These are phyloP conservation scores for Pseudozyma flocculosa DNA, from an alignment of 1,284 basidiomycete genomes.

Conservation along the genomic window DNA sequence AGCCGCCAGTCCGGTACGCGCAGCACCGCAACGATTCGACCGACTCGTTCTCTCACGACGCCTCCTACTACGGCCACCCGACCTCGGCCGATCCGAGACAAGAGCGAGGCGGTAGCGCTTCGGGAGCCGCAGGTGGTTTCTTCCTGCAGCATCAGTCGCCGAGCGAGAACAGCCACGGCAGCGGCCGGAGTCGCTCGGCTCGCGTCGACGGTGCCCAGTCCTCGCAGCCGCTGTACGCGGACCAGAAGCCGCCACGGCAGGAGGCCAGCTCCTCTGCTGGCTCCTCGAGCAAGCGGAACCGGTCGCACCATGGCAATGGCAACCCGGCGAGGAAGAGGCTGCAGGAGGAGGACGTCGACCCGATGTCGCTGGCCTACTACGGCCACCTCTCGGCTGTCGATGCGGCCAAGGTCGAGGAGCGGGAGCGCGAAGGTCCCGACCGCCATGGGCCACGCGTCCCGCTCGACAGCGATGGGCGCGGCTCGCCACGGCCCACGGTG, in stretches of 20 bases:
- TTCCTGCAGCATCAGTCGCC: conserved; percentile 32
- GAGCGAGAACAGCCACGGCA: conserved; percentile 13
- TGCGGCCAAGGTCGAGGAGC: conserved; percentile 3
- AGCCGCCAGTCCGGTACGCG: neutral
- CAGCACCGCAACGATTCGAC: neutral
- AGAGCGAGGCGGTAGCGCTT: neutral
- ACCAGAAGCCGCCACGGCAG: no score
- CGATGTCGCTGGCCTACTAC: conserved; percentile 38
- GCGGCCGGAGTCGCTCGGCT: no score
- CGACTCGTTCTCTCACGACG: conserved; percentile 11
- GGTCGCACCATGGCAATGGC: no score
- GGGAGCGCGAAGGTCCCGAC: conserved; percentile 11
- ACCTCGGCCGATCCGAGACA: neutral
- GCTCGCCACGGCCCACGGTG: conserved; percentile 6
- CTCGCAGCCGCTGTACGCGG: no score
- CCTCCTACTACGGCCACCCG: conserved; percentile 23
- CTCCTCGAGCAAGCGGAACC: no score
- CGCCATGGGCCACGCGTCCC: no score
- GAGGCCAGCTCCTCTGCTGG: no score
- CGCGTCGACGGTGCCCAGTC: no score
- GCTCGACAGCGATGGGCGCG: neutral
- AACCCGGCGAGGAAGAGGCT: no score
- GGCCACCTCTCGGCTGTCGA: conserved; percentile 19
- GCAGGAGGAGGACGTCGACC: conserved; percentile 7
- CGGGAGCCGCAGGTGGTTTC: conserved; percentile 7